These are phyloP conservation scores for Staphylotrichum longicolle DNA, from an alignment of 495 filamentous ascomycete species.

Conservation along the genomic window DNA sequence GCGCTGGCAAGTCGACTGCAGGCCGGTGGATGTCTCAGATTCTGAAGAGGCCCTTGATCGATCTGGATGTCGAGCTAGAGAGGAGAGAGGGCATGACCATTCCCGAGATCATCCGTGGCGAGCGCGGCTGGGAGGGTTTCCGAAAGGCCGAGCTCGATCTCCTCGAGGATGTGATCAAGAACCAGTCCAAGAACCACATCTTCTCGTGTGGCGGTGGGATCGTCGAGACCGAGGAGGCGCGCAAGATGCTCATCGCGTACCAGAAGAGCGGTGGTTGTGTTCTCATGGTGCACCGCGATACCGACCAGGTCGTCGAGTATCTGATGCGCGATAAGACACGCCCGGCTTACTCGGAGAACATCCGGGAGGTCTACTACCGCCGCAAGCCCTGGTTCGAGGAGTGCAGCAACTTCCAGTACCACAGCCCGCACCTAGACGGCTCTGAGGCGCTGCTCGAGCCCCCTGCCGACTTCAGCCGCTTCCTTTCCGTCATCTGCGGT, in stretches of 20 bases:
- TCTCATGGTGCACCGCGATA: slow-evolving; percentile 81
- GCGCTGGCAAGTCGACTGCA: slow-evolving; percentile 93
- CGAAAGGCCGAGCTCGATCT: slow-evolving; percentile 74
- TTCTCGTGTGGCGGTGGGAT: slow-evolving; percentile 94
- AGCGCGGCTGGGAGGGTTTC: slow-evolving; percentile 85
- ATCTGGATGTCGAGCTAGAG: slow-evolving; percentile 87
- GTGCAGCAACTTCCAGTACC: slow-evolving; percentile 94
- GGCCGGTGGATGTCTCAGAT: slow-evolving; percentile 77
- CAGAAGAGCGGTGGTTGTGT: slow-evolving; percentile 83
- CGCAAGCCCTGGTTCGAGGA: slow-evolving; percentile 88
- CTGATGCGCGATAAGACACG: slow-evolving; percentile 86
- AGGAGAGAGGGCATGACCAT: slow-evolving; percentile 66
- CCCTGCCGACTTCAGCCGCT: slow-evolving; percentile 75
- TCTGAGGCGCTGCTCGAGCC: slow-evolving; percentile 58
- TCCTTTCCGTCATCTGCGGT: slow-evolving; percentile 72
- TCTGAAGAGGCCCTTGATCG: slow-evolving; percentile 73
- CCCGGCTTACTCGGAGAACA: slow-evolving; percentile 91
- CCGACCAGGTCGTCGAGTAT: slow-evolving; percentile 84
- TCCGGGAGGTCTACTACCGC: slow-evolving; percentile 87
- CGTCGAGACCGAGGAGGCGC: slow-evolving; percentile 81
- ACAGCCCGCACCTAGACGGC: slow-evolving; percentile 66
- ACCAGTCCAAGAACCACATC: slow-evolving; percentile 71
- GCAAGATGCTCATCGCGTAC: slow-evolving; percentile 70
- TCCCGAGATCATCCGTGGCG: slow-evolving; percentile 72
- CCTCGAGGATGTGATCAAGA: slow-evolving; percentile 67